phyloP scores from a whole-genome alignment of 2,329 filamentous ascomycete species.

The Fusarium burgessii region DNA sequence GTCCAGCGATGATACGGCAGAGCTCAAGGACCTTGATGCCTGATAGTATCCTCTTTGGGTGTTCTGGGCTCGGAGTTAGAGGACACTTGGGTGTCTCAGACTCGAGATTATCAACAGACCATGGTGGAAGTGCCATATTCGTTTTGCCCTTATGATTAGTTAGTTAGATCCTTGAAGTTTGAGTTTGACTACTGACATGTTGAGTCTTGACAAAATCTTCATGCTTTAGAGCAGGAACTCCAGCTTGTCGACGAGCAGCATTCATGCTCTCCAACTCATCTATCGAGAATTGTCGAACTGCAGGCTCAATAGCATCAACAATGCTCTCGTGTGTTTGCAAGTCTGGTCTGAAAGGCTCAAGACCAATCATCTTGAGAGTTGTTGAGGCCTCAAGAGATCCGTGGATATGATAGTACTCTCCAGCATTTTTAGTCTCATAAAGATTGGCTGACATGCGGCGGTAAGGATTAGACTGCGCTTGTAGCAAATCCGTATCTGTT shows the following conservation, averaged over 20 bases:
- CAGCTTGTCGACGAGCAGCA: constrained; percentile 66
- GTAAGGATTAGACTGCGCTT: constrained; percentile 78
- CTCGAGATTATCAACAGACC: constrained; percentile 65
- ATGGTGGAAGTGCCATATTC: constrained; percentile 57
- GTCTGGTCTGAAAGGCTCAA: constrained; percentile 71
- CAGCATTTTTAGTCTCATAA: constrained; percentile 73
- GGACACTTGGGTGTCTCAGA: constrained; percentile 60
- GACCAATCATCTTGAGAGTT: constrained; percentile 76
- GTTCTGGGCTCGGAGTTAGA: constrained; percentile 45
- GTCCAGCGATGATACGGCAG: constrained; percentile 80
- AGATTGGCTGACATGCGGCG: constrained; percentile 79
- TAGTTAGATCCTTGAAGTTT: not conserved
- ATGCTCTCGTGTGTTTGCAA: constrained; percentile 70
- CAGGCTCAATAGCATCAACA: constrained; percentile 68
- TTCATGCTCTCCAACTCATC: constrained; percentile 71
- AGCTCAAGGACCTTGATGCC: constrained; percentile 81
- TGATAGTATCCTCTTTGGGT: constrained; percentile 54
- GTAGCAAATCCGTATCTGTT: constrained; percentile 76
- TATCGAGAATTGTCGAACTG: constrained; percentile 66
- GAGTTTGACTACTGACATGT: constrained; percentile 46
- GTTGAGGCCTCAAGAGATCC: constrained; percentile 78
- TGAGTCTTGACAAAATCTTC: constrained; percentile 69
- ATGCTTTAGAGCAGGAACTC: constrained; percentile 69
- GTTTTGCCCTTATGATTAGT: constrained; percentile 57
- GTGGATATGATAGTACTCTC: constrained; percentile 81